Conservation (phyloP, 257 asterid species). For the Anisodus acutangulus region DNA sequence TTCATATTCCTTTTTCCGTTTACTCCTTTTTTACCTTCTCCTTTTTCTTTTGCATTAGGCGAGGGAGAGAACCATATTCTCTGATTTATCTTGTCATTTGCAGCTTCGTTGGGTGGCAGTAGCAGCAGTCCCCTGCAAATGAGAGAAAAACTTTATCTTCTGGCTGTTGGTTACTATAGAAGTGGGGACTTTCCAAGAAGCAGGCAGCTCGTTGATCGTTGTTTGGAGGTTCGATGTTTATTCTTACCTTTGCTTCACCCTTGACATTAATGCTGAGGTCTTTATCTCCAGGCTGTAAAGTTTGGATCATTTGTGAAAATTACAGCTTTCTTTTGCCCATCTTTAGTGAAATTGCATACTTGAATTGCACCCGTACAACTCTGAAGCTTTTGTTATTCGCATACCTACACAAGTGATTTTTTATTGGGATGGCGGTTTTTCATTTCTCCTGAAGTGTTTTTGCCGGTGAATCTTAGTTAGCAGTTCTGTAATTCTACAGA, state of each 20-base stretch:
- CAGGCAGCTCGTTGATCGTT: constrained; percentile 77
- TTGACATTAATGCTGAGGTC: neutral
- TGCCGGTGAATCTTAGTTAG: neutral
- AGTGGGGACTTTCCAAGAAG: constrained; percentile 78
- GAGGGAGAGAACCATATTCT: neutral
- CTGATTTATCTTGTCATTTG: constrained; percentile 38
- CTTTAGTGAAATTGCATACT: neutral
- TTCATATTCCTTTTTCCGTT: neutral
- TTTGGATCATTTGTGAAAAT: constrained; percentile 1
- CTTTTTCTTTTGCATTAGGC: neutral
- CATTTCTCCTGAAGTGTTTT: neutral
- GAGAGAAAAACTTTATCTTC: constrained; percentile 79
- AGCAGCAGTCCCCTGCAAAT: constrained; percentile 52
- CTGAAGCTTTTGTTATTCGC: neutral
- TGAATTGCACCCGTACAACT: neutral
- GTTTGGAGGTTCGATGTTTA: constrained; percentile 66
- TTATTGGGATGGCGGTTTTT: neutral
- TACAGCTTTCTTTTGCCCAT: neutral
- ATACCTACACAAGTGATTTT: neutral
- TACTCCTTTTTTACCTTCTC: neutral
- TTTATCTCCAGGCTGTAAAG: constrained; percentile 79
- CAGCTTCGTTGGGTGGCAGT: constrained; percentile 70
- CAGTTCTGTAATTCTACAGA: constrained; percentile 42
- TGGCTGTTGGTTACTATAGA: constrained; percentile 83
- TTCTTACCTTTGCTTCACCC: constrained; percentile 4